A percentile compares a stretch with the other conserved stretches of the same genome.
Conservation (phyloP, 352 stramenopile species). For the Pythium volutum region DNA sequence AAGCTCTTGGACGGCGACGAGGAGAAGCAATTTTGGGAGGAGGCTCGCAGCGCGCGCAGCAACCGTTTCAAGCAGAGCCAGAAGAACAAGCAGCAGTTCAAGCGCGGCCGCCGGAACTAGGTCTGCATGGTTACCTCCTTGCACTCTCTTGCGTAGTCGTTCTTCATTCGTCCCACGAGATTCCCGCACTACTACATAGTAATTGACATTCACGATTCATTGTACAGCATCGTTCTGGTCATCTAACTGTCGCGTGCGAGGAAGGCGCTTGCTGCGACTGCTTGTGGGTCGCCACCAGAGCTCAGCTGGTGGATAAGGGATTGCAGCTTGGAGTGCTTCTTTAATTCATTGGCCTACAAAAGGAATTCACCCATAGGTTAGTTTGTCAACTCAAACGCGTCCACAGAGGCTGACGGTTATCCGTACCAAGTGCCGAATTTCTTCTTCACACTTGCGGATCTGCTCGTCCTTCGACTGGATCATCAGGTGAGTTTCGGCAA, state of each 20-base stretch:
- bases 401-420: not conserved
- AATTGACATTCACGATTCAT: slow-evolving; percentile 20
- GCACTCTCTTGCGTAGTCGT: slow-evolving; percentile 6
- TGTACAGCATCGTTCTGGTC: slow-evolving; percentile 1
- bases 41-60: slow-evolving; percentile 60
- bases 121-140: not conserved
- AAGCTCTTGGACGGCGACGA: slow-evolving; percentile 66
- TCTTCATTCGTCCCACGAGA: not conserved
- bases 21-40: slow-evolving; percentile 85
- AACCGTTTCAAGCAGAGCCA: slow-evolving; percentile 80
- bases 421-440: slow-evolving; percentile 66
- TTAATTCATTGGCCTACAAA: slow-evolving; percentile 63
- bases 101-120: slow-evolving; percentile 28
- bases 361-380: not conserved
- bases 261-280: slow-evolving; percentile 45
- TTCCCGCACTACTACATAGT: slow-evolving; percentile 29
- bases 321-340: slow-evolving; percentile 79
- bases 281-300: slow-evolving; percentile 53
- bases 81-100: slow-evolving; percentile 63
- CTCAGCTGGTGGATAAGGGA: slow-evolving; percentile 82
- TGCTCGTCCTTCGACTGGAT: slow-evolving; percentile 63
- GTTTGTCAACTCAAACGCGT: not conserved
- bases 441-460: slow-evolving; percentile 59
- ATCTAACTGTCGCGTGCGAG: slow-evolving; percentile 53
- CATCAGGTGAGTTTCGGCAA: slow-evolving; percentile 52